Evolutionary conservation across 1,284 basidiomycete genomes (phyloP), one percentile per base, ranked within the genome.

Genomic region (Apiotrichum domesticum): DNA sequence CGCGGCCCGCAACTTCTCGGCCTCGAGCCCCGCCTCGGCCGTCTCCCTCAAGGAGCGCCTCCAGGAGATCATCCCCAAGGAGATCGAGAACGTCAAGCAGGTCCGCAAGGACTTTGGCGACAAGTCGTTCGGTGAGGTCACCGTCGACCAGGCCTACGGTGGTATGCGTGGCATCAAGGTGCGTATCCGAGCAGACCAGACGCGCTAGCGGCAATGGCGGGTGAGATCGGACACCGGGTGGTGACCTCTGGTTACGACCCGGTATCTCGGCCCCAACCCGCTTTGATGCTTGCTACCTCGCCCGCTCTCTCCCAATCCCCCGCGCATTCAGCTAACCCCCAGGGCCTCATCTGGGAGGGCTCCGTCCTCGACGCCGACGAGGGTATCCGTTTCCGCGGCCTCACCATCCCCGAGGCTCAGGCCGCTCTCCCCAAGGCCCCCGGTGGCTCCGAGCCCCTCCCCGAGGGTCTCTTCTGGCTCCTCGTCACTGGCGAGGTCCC

Each of bases 281-380:
- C 21, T 21, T 21, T 21, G 21, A 21, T 21, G 21, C 21, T 21
- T 21, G 21, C 21, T 21, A 21, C 21, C 21, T 21, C 21, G 29
- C 15, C 43, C 35, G 21, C 46, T 32, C 29, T 40, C 37, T 40
- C 37, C 21, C 21, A 21, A 21, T 21, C 21, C 21, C 21, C 21
- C 21, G 21, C 21, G 40, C 40, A 41, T 14, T 41, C 40, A 6
- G 13, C 40, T 41, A 41, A 41, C 40, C 6, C 35, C 10, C 53
- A 73, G 72, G 77, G 76, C 62, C 78, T 96, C 67, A 88, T 96
- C 68, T 96, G 92, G 92, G 92, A 97, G 69, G 92, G 80, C 59
- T 97, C 93, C 60, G 93, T 97, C 61, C 85, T 97, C 65, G 93
- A 96, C 74, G 83, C 92, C 60, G 91, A 95, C 73, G 92, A 96